Evolutionary conservation across 2,329 filamentous ascomycete genomes (phyloP), one percentile per base, ranked within the genome.

Genomic region (Didymellaceae sp.): DNA sequence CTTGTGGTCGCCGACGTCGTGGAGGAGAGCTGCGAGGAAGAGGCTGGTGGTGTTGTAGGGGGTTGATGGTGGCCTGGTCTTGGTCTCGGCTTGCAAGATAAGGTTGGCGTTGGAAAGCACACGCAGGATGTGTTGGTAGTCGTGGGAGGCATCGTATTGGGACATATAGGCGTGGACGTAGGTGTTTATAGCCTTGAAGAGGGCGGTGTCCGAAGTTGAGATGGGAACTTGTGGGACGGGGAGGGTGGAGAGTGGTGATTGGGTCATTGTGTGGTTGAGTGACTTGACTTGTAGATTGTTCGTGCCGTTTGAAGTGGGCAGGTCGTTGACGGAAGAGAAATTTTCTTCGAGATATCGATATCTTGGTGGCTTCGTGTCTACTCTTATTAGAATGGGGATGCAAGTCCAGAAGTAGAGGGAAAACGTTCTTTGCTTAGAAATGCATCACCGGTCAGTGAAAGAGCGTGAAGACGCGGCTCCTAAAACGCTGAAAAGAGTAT

Each of bases 1-100:
- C 75, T 96, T 96, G 71, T 82, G 86, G 75, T 96, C 92, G 54
- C 89, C 90, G 14, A 96, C 86, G 64, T 96, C 92, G 75, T 96
- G 92, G 1, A 73, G 60, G 7, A 72, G 64, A 4, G 89, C 89
- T 1, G 85, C 78, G 20, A 95, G 84, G 21, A 84, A 83, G 57
- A 94, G 78, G 20, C 86, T 72, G 9, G 78, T 75, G 4, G 74
- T 75, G 68, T 89, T 80, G 62, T 80, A 80, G 21, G 57, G 26
- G 1, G 25, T 6, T 2, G 47, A 34, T 1, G 73, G 67, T 33
- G n/a, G n/a, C n/a, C 74, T 61, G 63, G 70, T 41, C 48, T 61
- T 45, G 66, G 65, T 73, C 44, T 86, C 82, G 31, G 73, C 70
- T 39, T 77, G 66, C 50, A 89, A 79, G 55, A 91, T 87, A 59